Evolutionary conservation across 805 yeast genomes (phyloP), one percentile per base, ranked within the genome.

Genomic region (Candida chilensis): DNA sequence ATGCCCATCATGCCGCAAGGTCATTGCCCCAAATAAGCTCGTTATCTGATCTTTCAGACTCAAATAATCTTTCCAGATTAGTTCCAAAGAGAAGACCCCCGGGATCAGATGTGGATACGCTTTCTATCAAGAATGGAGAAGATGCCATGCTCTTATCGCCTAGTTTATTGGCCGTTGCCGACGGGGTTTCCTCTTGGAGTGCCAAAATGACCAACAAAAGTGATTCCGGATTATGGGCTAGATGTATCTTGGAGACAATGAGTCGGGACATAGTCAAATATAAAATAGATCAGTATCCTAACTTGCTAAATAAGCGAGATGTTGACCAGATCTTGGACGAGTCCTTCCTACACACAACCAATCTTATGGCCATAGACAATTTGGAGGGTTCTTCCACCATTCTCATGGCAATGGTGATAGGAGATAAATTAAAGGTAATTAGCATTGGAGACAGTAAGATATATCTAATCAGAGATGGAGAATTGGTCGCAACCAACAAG

Each of bases 131-230:
- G 37, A 70, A 69, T 15, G 77, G 78, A 1, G 78, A 71, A 37
- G 78, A 71, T 41, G 74, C 78, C 6, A 67, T 71, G 74, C 49
- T 71, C 25, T 66, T 68, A 2, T 64, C 72, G 3, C 73, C 75
- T 0, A 58, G 70, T 4, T 58, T 70, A 26, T 41, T 71, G 32
- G 77, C 71, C 2, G 60, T 71, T 4, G 76, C 78, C 3, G 78
- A 71, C 41, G 78, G 78, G 2, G 73, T 71, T 5, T 64, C 72
- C 14, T 74, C 74, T 1, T 71, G 76, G 76, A 71, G 64, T 40
- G 57, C 63, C 13, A 57, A 52, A 24, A n/a, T n/a, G n/a, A n/a
- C n/a, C n/a, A n/a, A n/a, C n/a, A 63, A 64, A 32, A 53, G 68
- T 9, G 54, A 64, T 17, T 60, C 71, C 15, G 75, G 76, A 2